A percentile compares a stretch with the other conserved stretches of the same genome.
These are phyloP conservation scores for Aphanomyces euteiches DNA, from an alignment of 352 stramenopile species.

Conservation along the genomic window DNA sequence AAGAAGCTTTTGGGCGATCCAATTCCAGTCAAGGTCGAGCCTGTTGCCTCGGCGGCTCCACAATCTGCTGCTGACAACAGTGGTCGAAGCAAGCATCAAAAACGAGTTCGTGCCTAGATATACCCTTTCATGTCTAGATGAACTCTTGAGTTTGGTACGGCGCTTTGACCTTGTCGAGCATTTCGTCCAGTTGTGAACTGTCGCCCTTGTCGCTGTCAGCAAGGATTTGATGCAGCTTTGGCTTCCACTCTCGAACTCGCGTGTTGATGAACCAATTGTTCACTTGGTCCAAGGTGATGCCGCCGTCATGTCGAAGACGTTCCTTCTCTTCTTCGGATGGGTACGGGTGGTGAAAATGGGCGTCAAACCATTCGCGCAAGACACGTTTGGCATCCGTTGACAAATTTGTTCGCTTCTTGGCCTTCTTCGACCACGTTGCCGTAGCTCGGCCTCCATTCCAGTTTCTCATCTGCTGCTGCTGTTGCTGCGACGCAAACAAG, in stretches of 20 bases:
- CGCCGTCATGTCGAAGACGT: slow-evolving; percentile 52
- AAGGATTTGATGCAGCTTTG: slow-evolving; percentile 70
- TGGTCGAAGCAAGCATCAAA: slow-evolving; percentile 1
- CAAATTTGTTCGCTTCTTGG: slow-evolving; percentile 72
- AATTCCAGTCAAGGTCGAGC: slow-evolving; percentile 51
- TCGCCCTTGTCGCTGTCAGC: slow-evolving; percentile 53
- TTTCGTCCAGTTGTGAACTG: slow-evolving; percentile 61
- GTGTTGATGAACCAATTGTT: slow-evolving; percentile 90
- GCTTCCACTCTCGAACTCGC: slow-evolving; percentile 80
- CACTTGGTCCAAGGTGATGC: slow-evolving; percentile 81
- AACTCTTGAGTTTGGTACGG: slow-evolving; percentile 41
- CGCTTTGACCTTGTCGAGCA: slow-evolving; percentile 75
- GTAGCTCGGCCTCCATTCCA: background rate
- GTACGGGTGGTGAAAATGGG: slow-evolving; percentile 81
- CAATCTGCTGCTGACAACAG: background rate
- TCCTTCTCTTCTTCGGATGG: slow-evolving; percentile 82
- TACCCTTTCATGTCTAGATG: background rate
- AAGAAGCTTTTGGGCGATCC: slow-evolving; percentile 77
- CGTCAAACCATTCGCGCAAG: slow-evolving; percentile 77
- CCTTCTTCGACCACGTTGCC: background rate
- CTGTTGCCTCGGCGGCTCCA: background rate
- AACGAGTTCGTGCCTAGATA: slow-evolving; percentile 4
- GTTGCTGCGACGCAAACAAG: background rate
- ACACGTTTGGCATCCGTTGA: slow-evolving; percentile 69
- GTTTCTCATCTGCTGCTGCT: no score